phyloP scores from a whole-genome alignment of 768 basidiomycete species.

The Piloderma croceum region DNA sequence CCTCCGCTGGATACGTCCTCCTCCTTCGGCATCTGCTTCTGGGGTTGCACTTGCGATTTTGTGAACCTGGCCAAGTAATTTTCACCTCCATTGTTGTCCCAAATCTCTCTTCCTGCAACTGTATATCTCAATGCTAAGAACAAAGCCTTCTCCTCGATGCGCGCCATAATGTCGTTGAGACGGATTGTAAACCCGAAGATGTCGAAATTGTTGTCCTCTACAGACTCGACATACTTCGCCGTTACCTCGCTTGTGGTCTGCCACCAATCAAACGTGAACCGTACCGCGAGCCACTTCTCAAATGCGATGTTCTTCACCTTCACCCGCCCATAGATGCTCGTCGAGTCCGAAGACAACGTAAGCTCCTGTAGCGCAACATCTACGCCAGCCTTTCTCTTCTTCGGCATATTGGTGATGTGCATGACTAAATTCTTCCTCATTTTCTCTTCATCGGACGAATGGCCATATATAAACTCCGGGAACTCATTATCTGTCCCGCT shows the following conservation, averaged over 20 bases:
- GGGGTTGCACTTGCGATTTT: constrained; percentile 19
- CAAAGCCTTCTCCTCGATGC: constrained; percentile 81
- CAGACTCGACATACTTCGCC: constrained; percentile 55
- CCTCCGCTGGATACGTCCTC: constrained; percentile 36
- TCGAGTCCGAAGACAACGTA: constrained; percentile 44
- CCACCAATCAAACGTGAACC: constrained; percentile 94
- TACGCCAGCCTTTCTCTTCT: constrained; percentile 29
- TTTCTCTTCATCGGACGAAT: constrained; percentile 21
- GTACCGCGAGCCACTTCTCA: constrained; percentile 79
- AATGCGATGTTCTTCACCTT: constrained; percentile 83
- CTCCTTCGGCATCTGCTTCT: constrained; percentile 23
- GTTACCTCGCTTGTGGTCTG: constrained; percentile 93
- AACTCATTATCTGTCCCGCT: constrained; percentile 77
- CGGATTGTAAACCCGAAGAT: constrained; percentile 73
- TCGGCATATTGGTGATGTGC: constrained; percentile 64
- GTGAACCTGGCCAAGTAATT: constrained; percentile 78
- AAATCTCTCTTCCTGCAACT: constrained; percentile 70
- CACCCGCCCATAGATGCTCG: constrained; percentile 63
- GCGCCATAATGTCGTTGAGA: constrained; percentile 68
- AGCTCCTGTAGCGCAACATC: constrained; percentile 54
- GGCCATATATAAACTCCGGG: constrained; percentile 60
- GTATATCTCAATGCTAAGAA: constrained; percentile 71
- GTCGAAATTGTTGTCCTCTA: constrained; percentile 43
- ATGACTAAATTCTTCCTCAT: constrained; percentile 44
- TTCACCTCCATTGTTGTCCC: constrained; percentile 83